phyloP scores from a whole-genome alignment of 257 asterid species.

The Echites panduratus region DNA sequence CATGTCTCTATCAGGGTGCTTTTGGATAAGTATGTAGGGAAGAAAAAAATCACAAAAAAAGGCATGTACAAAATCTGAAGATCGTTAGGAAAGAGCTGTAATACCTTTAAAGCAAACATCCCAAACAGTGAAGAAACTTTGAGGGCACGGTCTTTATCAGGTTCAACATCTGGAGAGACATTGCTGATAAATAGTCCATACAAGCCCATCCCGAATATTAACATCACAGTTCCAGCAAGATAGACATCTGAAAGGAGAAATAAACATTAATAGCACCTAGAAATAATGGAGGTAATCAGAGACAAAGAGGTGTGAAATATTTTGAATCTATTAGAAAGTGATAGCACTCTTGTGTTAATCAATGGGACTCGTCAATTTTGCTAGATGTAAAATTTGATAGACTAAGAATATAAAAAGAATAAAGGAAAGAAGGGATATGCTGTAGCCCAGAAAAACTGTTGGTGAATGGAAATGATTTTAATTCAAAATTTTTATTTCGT shows the following conservation, averaged over 20 bases:
- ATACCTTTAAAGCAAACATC: constrained; percentile 77
- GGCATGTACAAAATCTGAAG: not conserved
- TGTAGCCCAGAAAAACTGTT: not conserved
- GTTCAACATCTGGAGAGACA: constrained; percentile 38
- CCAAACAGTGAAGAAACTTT: constrained; percentile 85
- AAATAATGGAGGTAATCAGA: too few relatives aligned
- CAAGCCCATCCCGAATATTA: constrained; percentile 94
- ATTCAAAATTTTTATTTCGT: not conserved
- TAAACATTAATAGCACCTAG: constrained; percentile 11
- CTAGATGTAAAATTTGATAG: not conserved
- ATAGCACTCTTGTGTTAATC: not conserved
- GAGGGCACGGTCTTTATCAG: constrained; percentile 66
- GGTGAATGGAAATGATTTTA: not conserved
- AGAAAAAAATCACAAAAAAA: not conserved
- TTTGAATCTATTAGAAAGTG: not conserved
- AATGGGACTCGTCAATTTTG: not conserved
- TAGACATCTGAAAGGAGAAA: constrained; percentile 49
- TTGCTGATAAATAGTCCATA: constrained; percentile 83
- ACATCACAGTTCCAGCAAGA: constrained; percentile 96
- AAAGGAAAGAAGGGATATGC: not conserved
- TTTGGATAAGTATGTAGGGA: not conserved
- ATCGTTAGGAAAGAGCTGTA: not conserved
- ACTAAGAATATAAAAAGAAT: not conserved
- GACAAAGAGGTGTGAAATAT: not conserved
- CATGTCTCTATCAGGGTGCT: not conserved